A percentile compares a stretch with the other conserved stretches of the same genome.
Evolutionary conservation across 2,329 filamentous ascomycete genomes (phyloP).

Genomic region (Monascus ruber): DNA sequence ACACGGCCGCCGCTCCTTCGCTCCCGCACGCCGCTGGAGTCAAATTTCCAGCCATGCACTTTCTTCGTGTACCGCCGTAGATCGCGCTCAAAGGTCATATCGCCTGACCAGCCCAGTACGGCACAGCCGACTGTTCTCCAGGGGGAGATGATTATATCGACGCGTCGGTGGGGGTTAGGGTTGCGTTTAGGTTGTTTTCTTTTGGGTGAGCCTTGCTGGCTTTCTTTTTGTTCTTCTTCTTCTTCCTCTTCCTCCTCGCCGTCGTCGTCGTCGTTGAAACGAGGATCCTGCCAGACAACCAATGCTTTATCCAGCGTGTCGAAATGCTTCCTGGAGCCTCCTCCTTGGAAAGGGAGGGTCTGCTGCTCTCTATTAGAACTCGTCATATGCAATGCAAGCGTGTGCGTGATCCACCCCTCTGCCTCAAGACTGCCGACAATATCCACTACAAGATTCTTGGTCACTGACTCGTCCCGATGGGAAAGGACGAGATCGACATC

Average conservation of each 20-base stretch:
- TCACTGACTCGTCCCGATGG: conserved; percentile 60
- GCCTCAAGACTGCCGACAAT: conserved; percentile 61
- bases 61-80: conserved; percentile 68
- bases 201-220: conserved; percentile 4
- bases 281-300: conserved; percentile 77
- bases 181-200: conserved; percentile 37
- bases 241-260: background rate
- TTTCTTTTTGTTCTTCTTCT: conserved; percentile 3
- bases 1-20: conserved; percentile 54
- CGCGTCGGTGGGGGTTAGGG: conserved; percentile 65
- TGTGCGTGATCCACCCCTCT: conserved; percentile 66
- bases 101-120: conserved; percentile 77
- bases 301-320: conserved; percentile 86
- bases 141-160: conserved; percentile 83
- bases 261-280: conserved; percentile 27
- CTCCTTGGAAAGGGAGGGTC: conserved; percentile 43
- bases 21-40: conserved; percentile 73
- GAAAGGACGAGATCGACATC: conserved; percentile 82
- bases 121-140: conserved; percentile 87
- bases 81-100: conserved; percentile 82
- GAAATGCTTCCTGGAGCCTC: conserved; percentile 45
- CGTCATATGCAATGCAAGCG: conserved; percentile 56
- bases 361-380: conserved; percentile 64
- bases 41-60: conserved; percentile 67
- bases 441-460: conserved; percentile 57